Conservation (phyloP, 2,329 filamentous ascomycete genomes). For the Tolypocladium guangdongense region DNA sequence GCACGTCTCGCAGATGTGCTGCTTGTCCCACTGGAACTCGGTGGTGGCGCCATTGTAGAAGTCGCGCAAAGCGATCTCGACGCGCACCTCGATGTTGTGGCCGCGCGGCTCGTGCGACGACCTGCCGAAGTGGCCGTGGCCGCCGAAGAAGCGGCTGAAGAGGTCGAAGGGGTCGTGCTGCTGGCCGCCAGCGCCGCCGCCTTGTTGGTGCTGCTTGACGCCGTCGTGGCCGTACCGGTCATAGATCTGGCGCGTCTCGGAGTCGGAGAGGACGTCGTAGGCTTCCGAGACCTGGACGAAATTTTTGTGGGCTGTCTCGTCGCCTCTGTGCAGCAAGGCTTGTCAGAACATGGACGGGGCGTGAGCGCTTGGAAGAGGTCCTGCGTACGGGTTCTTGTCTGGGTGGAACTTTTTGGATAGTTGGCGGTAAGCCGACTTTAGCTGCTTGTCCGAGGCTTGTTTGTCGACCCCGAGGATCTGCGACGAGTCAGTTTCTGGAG, state of each 20-base stretch:
- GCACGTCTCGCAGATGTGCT: constrained; percentile 87
- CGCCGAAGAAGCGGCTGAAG: constrained; percentile 94
- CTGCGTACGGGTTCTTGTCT: constrained; percentile 92
- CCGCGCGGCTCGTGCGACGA: constrained; percentile 66
- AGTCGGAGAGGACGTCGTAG: constrained; percentile 80
- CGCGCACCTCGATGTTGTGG: constrained; percentile 78
- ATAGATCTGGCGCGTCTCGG: constrained; percentile 77
- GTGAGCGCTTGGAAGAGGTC: neutral
- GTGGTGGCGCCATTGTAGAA: constrained; percentile 87
- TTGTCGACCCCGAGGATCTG: constrained; percentile 72
- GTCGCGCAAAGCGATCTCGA: constrained; percentile 70
- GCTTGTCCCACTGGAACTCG: constrained; percentile 86
- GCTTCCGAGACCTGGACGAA: constrained; percentile 93
- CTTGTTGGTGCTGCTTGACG: constrained; percentile 69
- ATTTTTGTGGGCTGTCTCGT: constrained; percentile 72
- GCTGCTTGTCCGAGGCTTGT: constrained; percentile 70
- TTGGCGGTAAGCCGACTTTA: constrained; percentile 86
- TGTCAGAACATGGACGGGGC: neutral
- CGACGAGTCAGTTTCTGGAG: neutral
- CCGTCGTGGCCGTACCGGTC: constrained; percentile 91
- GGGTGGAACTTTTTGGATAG: constrained; percentile 95
- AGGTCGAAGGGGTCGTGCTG: constrained; percentile 88
- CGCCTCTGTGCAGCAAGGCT: constrained; percentile 41
- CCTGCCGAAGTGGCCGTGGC: constrained; percentile 71
- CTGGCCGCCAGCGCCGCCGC: constrained; percentile 32